Conservation (phyloP, 1,284 basidiomycete species). For the Coriolopsis trogii region DNA sequence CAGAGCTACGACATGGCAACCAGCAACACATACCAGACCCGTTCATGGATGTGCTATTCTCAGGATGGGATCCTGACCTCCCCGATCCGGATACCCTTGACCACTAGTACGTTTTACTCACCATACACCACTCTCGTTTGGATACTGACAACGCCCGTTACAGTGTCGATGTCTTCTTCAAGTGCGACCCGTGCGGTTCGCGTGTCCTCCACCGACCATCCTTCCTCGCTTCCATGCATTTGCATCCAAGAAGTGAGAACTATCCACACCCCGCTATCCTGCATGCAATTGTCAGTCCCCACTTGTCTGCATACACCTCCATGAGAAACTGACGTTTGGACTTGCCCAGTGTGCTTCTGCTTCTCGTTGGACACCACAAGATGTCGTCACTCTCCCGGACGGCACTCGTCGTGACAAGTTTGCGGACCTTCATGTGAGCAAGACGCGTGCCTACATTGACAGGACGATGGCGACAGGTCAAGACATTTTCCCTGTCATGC, state of each 20-base stretch:
- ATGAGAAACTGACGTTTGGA: conserved; percentile 3
- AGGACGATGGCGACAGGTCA: conserved; percentile 82
- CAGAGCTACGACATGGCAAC: conserved; percentile 42
- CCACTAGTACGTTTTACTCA: conserved; percentile 61
- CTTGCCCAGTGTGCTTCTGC: conserved; percentile 74
- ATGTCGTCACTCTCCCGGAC: conserved; percentile 65
- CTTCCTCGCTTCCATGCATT: conserved; percentile 74
- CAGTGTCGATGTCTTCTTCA: conserved; percentile 81
- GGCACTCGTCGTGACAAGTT: conserved; percentile 77
- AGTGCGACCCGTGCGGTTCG: conserved; percentile 81
- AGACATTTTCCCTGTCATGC: conserved; percentile 82
- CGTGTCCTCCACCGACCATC: conserved; percentile 77
- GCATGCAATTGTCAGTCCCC: conserved; percentile 68
- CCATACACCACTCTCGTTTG: neutral
- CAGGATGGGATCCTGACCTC: conserved; percentile 82
- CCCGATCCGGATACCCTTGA: conserved; percentile 71
- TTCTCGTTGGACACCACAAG: conserved; percentile 77
- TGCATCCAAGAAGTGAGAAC: conserved; percentile 72
- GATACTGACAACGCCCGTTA: conserved; percentile 54
- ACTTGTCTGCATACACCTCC: neutral
- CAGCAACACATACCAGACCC: conserved; percentile 37
- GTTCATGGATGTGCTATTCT: conserved; percentile 65
- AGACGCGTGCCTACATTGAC: conserved; percentile 83
- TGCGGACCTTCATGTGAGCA: conserved; percentile 82
- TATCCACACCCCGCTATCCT: conserved; percentile 84